Conservation (phyloP, 1,139 yeast genomes). For the Candida gigantensis region DNA sequence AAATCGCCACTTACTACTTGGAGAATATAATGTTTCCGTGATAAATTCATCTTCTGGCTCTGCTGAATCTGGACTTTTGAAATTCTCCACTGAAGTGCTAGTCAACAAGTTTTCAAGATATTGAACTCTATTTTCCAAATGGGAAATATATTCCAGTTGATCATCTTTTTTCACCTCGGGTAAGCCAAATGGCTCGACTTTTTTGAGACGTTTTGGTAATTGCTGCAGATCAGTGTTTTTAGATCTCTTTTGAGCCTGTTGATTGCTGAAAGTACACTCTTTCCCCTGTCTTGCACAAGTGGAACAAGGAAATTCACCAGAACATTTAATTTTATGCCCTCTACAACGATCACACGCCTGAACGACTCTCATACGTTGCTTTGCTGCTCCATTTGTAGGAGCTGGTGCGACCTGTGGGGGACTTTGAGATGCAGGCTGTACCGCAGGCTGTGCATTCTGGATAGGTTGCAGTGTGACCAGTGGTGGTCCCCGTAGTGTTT, state of each 20-base stretch:
- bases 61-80: slow-evolving; percentile 17
- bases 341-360: slow-evolving; percentile 66
- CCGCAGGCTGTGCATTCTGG: too few species aligned
- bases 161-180: slow-evolving; percentile 19
- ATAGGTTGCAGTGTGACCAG: too few species aligned
- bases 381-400: slow-evolving; percentile 5
- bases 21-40: slow-evolving; percentile 22
- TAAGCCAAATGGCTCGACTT: slow-evolving; percentile 22
- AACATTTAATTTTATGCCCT: slow-evolving; percentile 61
- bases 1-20: slow-evolving; percentile 50
- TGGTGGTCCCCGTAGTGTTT: background rate
- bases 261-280: slow-evolving; percentile 33
- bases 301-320: slow-evolving; percentile 56
- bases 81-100: slow-evolving; percentile 18
- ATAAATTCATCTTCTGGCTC: slow-evolving; percentile 22
- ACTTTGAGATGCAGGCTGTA: too few species aligned
- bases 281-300: slow-evolving; percentile 48
- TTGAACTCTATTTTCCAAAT: slow-evolving; percentile 43
- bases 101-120: slow-evolving; percentile 38
- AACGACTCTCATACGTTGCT: slow-evolving; percentile 45
- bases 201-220: slow-evolving; percentile 1
- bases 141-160: slow-evolving; percentile 25
- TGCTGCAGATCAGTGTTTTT: slow-evolving; percentile 8
- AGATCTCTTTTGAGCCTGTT: background rate
- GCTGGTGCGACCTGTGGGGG: background rate